Percentiles rank a stretch among this genome's conserved stretches.
These are phyloP conservation scores for Phytophthora pluvialis DNA, from an alignment of 352 stramenopile species.

Conservation along the genomic window DNA sequence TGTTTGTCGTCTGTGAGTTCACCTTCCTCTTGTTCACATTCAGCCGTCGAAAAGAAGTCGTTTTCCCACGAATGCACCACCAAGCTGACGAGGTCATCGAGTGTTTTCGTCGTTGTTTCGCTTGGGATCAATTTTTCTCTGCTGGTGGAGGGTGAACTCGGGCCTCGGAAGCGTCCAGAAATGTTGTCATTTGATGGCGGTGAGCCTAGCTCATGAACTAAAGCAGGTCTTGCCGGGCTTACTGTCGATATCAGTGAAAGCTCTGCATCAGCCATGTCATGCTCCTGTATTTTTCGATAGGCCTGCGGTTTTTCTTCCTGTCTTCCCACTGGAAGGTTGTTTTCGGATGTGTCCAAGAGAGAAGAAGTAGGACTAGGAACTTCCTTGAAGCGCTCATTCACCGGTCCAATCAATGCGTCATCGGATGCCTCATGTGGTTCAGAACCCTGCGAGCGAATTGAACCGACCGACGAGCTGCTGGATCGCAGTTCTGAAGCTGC, in stretches of 20 bases:
- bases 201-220: not conserved
- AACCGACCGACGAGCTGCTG: constrained; percentile 1
- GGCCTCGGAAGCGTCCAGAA: constrained; percentile 4
- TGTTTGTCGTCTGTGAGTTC: not conserved
- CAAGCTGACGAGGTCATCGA: constrained; percentile 54
- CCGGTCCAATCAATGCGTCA: not conserved
- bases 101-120: constrained; percentile 31
- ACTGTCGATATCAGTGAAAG: constrained; percentile 8
- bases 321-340: constrained; percentile 6
- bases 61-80: constrained; percentile 61
- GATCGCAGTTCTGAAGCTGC: not conserved
- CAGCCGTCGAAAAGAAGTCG: constrained; percentile 25
- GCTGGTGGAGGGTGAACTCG: not conserved
- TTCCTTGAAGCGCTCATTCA: constrained; percentile 2
- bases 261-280: not conserved
- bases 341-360: not conserved
- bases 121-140: not conserved
- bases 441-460: not conserved
- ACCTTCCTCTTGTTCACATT: not conserved
- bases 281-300: not conserved
- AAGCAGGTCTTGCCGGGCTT: constrained; percentile 15
- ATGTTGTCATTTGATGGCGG: not conserved
- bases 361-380: not conserved
- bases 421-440: not conserved
- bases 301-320: not conserved